These are phyloP conservation scores for Clitopilus hobsonii DNA, from an alignment of 768 basidiomycete species.

Conservation along the genomic window DNA sequence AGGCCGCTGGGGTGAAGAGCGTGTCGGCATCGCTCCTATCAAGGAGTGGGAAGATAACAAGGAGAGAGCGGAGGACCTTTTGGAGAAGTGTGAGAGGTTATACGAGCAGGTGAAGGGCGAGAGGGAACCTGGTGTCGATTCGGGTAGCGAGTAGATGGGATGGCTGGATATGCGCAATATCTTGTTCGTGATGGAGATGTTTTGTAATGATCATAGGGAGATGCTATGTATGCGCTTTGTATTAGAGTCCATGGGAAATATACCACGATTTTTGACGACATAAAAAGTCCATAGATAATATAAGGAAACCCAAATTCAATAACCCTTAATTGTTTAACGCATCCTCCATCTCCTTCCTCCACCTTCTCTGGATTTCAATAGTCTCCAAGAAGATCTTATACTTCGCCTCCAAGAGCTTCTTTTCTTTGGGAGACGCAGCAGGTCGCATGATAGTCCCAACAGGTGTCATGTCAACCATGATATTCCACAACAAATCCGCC, in stretches of 20 bases:
- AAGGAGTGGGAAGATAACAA: constrained; percentile 47
- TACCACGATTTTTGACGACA: not conserved
- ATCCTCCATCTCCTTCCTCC: constrained; percentile 76
- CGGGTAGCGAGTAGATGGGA: not conserved
- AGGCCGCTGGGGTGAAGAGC: constrained; percentile 49
- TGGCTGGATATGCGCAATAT: too few species aligned
- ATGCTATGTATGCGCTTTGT: too few species aligned
- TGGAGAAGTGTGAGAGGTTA: constrained; percentile 53
- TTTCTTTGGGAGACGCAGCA: constrained; percentile 54
- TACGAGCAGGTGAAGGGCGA: constrained; percentile 30
- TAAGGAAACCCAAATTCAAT: too few species aligned
- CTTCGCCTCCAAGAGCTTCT: constrained; percentile 81
- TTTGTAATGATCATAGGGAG: too few species aligned
- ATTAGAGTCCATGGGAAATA: too few species aligned
- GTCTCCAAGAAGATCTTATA: constrained; percentile 89
- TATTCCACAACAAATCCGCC: constrained; percentile 76
- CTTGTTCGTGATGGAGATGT: too few species aligned
- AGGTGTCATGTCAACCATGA: constrained; percentile 98
- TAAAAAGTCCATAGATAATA: not conserved
- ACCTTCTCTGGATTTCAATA: constrained; percentile 84
- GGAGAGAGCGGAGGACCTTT: constrained; percentile 38
- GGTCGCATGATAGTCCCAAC: constrained; percentile 70
- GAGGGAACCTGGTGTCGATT: constrained; percentile 11
- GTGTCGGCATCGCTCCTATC: constrained; percentile 46
- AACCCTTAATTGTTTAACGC: constrained; percentile 34